phyloP scores from a whole-genome alignment of 179 eudicot species.

The Silene coronaria region DNA sequence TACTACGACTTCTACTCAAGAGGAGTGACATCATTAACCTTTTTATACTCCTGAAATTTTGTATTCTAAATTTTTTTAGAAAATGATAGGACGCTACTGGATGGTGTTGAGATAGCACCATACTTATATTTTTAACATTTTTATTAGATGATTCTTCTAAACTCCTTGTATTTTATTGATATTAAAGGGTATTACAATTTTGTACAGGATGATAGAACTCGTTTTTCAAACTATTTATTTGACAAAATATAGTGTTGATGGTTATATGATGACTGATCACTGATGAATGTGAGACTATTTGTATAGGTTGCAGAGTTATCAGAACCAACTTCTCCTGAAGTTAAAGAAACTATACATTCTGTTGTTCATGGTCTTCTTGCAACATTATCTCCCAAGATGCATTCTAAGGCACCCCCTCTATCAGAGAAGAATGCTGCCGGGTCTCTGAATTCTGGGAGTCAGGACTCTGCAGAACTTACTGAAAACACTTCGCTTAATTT shows the following conservation, averaged over 20 bases:
- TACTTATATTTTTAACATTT: not conserved
- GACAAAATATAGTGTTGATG: not conserved
- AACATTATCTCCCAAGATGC: constrained; percentile 94
- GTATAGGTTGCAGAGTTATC: constrained; percentile 86
- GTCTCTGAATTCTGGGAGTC: constrained; percentile 39
- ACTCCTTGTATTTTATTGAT: not conserved
- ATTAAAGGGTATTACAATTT: not conserved
- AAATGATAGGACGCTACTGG: not conserved
- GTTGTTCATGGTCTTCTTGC: constrained; percentile 93
- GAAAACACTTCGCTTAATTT: constrained; percentile 81
- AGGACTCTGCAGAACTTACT: constrained; percentile 64
- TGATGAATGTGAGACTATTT: constrained; percentile 14
- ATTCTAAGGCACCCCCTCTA: constrained; percentile 65
- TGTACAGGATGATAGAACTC: not conserved
- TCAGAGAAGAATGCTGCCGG: constrained; percentile 57
- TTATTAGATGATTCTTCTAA: not conserved
- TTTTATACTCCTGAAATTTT: not conserved
- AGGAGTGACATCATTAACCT: not conserved
- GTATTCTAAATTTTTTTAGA: not conserved
- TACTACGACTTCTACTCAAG: not conserved
- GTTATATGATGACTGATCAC: not conserved
- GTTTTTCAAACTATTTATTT: not conserved
- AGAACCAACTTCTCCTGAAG: constrained; percentile 74
- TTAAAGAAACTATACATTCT: constrained; percentile 68
- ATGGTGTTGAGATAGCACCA: not conserved